Percentiles rank a stretch among this genome's conserved stretches.
These are phyloP conservation scores for Mortierella sp. DNA, from an alignment of 371 early-diverging fungal genomes.

Conservation along the genomic window DNA sequence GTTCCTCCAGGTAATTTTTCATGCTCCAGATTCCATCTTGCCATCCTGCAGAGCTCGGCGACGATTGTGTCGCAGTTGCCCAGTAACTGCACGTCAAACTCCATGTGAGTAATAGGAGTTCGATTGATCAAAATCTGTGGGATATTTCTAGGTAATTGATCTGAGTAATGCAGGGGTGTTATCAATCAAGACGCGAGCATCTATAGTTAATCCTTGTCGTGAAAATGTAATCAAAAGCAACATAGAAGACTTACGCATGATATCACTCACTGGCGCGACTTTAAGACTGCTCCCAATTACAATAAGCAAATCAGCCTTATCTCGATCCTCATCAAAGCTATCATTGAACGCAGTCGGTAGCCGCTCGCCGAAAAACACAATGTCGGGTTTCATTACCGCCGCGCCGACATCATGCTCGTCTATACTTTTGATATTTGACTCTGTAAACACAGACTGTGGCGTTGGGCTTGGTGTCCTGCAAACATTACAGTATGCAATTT, in stretches of 20 bases:
- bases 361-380: slow-evolving; percentile 96
- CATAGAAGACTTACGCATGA: slow-evolving; percentile 70
- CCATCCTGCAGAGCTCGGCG: slow-evolving; percentile 77
- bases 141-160: slow-evolving; percentile 81
- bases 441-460: background rate
- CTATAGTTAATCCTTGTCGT: too few relatives aligned
- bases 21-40: slow-evolving; percentile 80
- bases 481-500: slow-evolving; percentile 68
- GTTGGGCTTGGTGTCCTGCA: slow-evolving; percentile 30
- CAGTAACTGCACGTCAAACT: slow-evolving; percentile 91
- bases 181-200: background rate
- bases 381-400: slow-evolving; percentile 71
- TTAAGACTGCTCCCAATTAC: slow-evolving; percentile 97
- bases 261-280: slow-evolving; percentile 93
- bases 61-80: slow-evolving; percentile 92
- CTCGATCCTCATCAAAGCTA: slow-evolving; percentile 75
- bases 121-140: slow-evolving; percentile 95
- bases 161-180: slow-evolving; percentile 34
- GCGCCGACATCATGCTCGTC: slow-evolving; percentile 13
- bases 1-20: slow-evolving; percentile 66
- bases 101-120: slow-evolving; percentile 84
- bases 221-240: too few relatives aligned
- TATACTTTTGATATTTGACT: background rate
- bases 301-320: slow-evolving; percentile 86
- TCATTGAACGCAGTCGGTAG: slow-evolving; percentile 85